Percentiles rank a stretch among this genome's conserved stretches.
These are phyloP conservation scores for Ceratonia siliqua DNA, from an alignment of 306 rosid species.

Conservation along the genomic window DNA sequence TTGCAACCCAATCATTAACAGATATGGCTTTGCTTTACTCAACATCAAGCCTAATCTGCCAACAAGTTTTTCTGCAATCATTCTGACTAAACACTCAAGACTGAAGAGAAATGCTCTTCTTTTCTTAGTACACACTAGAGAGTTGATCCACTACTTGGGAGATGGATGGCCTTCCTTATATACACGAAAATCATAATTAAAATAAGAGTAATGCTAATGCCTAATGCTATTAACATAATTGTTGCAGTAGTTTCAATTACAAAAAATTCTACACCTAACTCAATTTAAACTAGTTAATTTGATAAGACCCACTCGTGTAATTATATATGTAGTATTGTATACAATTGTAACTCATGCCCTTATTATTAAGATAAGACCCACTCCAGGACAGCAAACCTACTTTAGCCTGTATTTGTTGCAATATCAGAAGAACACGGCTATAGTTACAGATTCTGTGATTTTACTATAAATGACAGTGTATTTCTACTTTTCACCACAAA, in stretches of 20 bases:
- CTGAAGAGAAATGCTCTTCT: background rate
- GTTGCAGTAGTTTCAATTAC: too few species aligned
- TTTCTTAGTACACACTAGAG: background rate
- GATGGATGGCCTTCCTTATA: constrained; percentile 27
- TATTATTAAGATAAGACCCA: background rate
- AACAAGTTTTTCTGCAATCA: background rate
- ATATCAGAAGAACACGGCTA: background rate
- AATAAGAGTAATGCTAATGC: background rate
- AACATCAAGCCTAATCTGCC: background rate
- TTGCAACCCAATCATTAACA: constrained; percentile 62
- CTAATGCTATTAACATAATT: too few species aligned
- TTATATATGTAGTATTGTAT: background rate
- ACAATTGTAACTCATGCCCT: background rate
- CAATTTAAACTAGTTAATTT: too few species aligned
- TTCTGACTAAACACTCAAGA: background rate
- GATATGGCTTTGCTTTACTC: constrained; percentile 50
- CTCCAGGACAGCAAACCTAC: background rate
- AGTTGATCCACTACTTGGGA: background rate
- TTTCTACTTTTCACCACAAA: background rate
- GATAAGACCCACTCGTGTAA: too few species aligned
- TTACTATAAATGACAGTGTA: background rate
- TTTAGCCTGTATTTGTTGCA: background rate
- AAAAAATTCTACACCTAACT: too few species aligned
- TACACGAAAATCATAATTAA: background rate
- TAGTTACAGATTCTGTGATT: background rate